These are phyloP conservation scores for Sabuloglossum arenarium DNA, from an alignment of 495 filamentous ascomycete species.

Conservation along the genomic window DNA sequence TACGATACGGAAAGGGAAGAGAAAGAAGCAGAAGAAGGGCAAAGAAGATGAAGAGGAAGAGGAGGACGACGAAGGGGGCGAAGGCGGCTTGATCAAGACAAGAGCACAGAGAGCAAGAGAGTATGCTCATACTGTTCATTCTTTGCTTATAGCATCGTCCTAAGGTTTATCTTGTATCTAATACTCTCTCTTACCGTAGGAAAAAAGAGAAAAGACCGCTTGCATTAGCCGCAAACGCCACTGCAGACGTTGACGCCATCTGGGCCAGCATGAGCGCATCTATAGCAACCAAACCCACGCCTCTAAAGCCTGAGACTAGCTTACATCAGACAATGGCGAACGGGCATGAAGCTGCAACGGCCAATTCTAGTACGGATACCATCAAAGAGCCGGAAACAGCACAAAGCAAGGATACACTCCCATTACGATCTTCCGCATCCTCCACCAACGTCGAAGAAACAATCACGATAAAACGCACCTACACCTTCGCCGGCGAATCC, in stretches of 20 bases:
- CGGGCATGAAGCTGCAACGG: not conserved
- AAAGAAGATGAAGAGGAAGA: not conserved
- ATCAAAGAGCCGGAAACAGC: no score
- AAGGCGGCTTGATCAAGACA: slow-evolving; percentile 70
- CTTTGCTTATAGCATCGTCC: not conserved
- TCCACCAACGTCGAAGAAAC: slow-evolving; percentile 21
- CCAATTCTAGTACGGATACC: no score
- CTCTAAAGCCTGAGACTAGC: not conserved
- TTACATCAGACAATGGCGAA: not conserved
- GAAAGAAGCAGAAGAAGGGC: not conserved
- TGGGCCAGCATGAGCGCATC: slow-evolving; percentile 59
- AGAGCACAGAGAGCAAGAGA: slow-evolving; percentile 25
- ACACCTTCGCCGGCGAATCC: slow-evolving; percentile 76
- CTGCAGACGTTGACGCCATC: slow-evolving; percentile 72
- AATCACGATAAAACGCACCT: slow-evolving; percentile 72
- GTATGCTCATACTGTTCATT: slow-evolving; percentile 5
- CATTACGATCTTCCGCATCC: not conserved
- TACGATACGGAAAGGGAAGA: not conserved
- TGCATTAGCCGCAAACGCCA: slow-evolving; percentile 42
- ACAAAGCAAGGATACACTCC: not conserved
- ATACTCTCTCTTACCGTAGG: slow-evolving; percentile 18
- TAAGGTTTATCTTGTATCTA: not conserved
- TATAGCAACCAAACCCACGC: not conserved
- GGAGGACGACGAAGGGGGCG: slow-evolving; percentile 36
- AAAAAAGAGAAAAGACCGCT: slow-evolving; percentile 43